A percentile compares a stretch with the other conserved stretches of the same genome.
Evolutionary conservation across 768 basidiomycete species (phyloP).

Genomic region (Mycena albidolilacea): DNA sequence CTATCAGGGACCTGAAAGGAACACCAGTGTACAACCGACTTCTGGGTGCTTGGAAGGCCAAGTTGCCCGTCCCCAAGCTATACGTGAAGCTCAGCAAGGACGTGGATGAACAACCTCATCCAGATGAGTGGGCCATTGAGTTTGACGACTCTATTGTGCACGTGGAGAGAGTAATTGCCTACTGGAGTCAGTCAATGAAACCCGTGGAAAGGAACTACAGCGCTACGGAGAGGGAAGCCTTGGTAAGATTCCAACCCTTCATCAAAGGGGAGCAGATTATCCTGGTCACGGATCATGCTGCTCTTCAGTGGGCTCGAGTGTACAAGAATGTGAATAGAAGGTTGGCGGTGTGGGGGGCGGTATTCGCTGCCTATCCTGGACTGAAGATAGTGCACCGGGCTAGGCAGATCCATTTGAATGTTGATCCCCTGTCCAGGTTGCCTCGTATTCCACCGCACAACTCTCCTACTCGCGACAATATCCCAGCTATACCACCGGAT

Average conservation of each 20-base stretch:
- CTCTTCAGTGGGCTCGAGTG: too few relatives aligned
- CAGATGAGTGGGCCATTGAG: background rate
- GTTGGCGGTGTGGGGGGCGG: background rate
- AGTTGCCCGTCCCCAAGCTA: slow-evolving; percentile 30
- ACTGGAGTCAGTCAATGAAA: background rate
- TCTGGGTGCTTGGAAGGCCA: slow-evolving; percentile 15
- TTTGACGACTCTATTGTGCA: slow-evolving; percentile 38
- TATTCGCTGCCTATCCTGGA: background rate
- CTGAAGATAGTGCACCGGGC: background rate
- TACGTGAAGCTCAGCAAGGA: background rate
- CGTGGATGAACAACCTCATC: background rate
- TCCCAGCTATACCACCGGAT: background rate
- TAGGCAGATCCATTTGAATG: background rate
- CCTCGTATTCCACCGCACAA: background rate
- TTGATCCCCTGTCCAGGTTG: background rate
- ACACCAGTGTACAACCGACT: slow-evolving; percentile 20
- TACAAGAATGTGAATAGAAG: too few relatives aligned
- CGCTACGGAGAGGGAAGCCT: background rate
- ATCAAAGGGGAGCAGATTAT: too few relatives aligned
- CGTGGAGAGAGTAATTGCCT: slow-evolving; percentile 42
- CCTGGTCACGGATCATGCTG: too few relatives aligned
- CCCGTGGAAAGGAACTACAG: background rate
- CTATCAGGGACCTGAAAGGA: slow-evolving; percentile 29
- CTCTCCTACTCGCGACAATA: background rate
- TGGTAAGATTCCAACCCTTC: too few relatives aligned